Evolutionary conservation across 2,329 filamentous ascomycete species (phyloP), one percentile per base, ranked within the genome.

Genomic region (Colletotrichum shisoi): DNA sequence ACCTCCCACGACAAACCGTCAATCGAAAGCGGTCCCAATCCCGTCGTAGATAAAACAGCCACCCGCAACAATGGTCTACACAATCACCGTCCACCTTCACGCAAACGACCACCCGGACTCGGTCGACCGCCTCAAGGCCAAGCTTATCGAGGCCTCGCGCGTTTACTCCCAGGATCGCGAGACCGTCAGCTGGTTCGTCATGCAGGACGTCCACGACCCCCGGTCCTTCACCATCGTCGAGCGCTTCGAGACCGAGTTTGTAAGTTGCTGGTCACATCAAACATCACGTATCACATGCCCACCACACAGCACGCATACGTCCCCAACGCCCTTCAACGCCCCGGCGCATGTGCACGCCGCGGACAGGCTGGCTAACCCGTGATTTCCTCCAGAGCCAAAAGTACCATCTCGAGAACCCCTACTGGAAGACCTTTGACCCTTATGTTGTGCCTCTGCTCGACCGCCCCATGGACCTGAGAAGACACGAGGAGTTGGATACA

Each of bases 181-280:
- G 81, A 91, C 86, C 0, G 73, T 89, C 65, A 84, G 82, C 52
- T 92, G 90, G 90, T 87, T 91, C 77, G 90, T 93, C 70, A 92
- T 92, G 90, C 90, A 92, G 80, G 88, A 89, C 72, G 83, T 87
- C 65, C 82, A 85, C 72, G 90, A 92, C 76, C 83, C 83, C 51
- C 83, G 89, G 65, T 87, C 88, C 57, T 93, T 93, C 78, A 91
- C 88, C 54, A 91, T 93, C 72, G 89, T 93, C 53, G 90, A 93
- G 79, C 82, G 90, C 39, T 93, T 91, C 77, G 83, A 85, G 72
- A 83, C 88, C 68, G 90, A 92, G 75, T 80, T 79, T 57, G 86
- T 88, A 76, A 67, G 84, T 80, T 17, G 5, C 31, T n/a, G 24
- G n/a, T n/a, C 4, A 9, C 46, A 17, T 15, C 46, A 31, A 52